Percentiles rank a stretch among this genome's conserved stretches.
Evolutionary conservation across 257 asterid species (phyloP).

Genomic region (Vinca minor): DNA sequence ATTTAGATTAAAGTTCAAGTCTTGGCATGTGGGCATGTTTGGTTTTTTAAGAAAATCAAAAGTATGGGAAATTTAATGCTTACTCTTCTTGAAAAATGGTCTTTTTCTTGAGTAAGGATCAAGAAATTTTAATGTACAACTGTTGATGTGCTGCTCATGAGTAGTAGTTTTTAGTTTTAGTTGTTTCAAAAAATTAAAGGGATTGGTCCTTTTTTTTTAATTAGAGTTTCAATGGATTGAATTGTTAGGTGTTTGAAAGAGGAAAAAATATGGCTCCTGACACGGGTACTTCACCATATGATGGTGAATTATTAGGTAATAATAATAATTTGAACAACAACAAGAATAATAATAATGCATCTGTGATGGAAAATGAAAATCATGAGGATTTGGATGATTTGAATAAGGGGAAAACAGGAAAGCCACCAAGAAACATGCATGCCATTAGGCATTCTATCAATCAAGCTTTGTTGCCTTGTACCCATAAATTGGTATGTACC

Average conservation of each 20-base stretch:
- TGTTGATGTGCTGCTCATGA: constrained; percentile 32
- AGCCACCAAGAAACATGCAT: constrained; percentile 51
- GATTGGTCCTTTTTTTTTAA: not conserved
- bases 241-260: not conserved
- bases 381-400: constrained; percentile 36
- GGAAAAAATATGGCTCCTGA: constrained; percentile 53
- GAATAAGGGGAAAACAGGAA: constrained; percentile 49
- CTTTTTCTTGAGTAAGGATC: constrained; percentile 21
- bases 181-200: not conserved
- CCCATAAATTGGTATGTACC: constrained; percentile 50
- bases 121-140: constrained; percentile 19
- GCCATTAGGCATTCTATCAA: constrained; percentile 79
- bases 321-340: constrained; percentile 27
- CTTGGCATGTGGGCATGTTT: constrained; percentile 29
- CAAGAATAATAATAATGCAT: constrained; percentile 31
- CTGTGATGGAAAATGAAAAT: constrained; percentile 27
- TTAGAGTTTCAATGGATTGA: constrained; percentile 25
- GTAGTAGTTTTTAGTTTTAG: constrained; percentile 6
- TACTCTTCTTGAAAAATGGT: constrained; percentile 11
- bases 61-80: constrained; percentile 7
- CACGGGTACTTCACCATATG: constrained; percentile 27
- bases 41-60: constrained; percentile 17
- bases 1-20: constrained; percentile 12
- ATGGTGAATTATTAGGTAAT: constrained; percentile 34
- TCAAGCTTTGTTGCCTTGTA: constrained; percentile 58